Evolutionary conservation across 148 eudicot genomes (phyloP), one percentile per base, ranked within the genome.

Genomic region (Heliamphora exappendiculata): DNA sequence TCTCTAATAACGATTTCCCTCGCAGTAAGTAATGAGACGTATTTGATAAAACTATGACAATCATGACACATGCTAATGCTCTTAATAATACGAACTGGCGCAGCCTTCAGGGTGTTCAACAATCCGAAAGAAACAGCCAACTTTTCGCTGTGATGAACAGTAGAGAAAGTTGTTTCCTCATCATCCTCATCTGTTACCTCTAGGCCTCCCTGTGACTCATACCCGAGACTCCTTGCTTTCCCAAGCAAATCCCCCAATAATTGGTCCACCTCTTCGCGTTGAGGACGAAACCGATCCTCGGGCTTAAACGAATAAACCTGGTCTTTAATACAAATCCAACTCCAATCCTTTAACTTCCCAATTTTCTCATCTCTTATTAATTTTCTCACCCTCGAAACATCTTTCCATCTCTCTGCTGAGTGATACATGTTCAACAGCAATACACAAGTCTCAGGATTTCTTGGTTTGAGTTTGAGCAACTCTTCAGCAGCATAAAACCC

Each of bases 341-440:
- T 91, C 92, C 87, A 91, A 62, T 91, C 95, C 72, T 71, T 79
- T 66, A 87, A 58, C 62, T 88, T 87, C 26, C 86, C 88, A 11
- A 89, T 28, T 66, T 85, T 87, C 53, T 85, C 89, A 36, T 79
- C 84, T 77, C 80, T 89, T 89, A 89, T 89, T 71, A 86, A 45
- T 75, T 91, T 87, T 59, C 91, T 82, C 67, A 91, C 85, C 77
- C 88, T 85, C 13, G 93, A 86, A 47, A 89, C 93, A 82, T 91
- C 93, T 74, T 89, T 83, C 85, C 84, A 91, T 86, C 82, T 87
- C 66, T 59, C 93, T 5, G 88, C 93, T 39, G 89, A 83, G 22
- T 89, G 55, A 76, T 91, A 91, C 91, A 91, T 85, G 77, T 91
- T 87, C 41, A 89, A 68, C 81, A 91, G 78, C 81, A 82, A 36